A percentile compares a stretch with the other conserved stretches of the same genome.
Evolutionary conservation across 495 filamentous ascomycete species (phyloP).

Genomic region (Penicillium alfredii): DNA sequence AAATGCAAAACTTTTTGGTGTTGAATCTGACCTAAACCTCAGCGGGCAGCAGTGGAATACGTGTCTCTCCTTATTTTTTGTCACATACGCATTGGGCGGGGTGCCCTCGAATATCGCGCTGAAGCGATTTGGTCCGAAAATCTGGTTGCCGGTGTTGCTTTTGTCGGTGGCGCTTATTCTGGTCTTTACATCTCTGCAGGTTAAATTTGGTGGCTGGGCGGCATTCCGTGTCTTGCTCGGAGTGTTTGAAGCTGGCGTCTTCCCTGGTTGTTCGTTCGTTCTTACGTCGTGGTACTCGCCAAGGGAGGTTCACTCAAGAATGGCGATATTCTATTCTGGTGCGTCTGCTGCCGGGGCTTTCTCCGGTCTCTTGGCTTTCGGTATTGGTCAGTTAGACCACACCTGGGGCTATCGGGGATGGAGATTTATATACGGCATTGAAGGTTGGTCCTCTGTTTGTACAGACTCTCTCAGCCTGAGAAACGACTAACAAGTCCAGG

Average conservation of each 20-base stretch:
- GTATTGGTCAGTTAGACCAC: constrained; percentile 52
- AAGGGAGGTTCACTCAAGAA: constrained; percentile 52
- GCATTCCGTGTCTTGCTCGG: constrained; percentile 55
- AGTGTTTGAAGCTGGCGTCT: constrained; percentile 47
- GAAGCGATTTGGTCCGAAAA: constrained; percentile 20
- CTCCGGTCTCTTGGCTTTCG: constrained; percentile 55
- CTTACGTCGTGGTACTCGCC: constrained; percentile 62
- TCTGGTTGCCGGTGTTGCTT: constrained; percentile 58
- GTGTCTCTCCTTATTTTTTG: constrained; percentile 5
- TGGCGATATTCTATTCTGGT: constrained; percentile 57
- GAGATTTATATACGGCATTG: constrained; percentile 58
- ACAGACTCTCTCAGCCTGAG: too few relatives aligned
- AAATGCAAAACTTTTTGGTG: constrained; percentile 7
- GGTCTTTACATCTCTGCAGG: constrained; percentile 38
- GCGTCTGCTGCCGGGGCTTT: constrained; percentile 57
- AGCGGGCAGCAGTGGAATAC: constrained; percentile 4
- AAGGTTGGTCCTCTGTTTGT: constrained; percentile 4
- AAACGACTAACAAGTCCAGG: too few relatives aligned
- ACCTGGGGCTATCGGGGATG: constrained; percentile 47
- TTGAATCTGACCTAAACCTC: constrained; percentile 5
- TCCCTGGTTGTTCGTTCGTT: constrained; percentile 59
- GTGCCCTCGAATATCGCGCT: constrained; percentile 10
- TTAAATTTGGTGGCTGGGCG: constrained; percentile 31
- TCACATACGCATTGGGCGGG: constrained; percentile 5
- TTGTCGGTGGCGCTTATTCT: constrained; percentile 49